These are phyloP conservation scores for Alternaria longipes DNA, from an alignment of 2,329 filamentous ascomycete genomes.

Conservation along the genomic window DNA sequence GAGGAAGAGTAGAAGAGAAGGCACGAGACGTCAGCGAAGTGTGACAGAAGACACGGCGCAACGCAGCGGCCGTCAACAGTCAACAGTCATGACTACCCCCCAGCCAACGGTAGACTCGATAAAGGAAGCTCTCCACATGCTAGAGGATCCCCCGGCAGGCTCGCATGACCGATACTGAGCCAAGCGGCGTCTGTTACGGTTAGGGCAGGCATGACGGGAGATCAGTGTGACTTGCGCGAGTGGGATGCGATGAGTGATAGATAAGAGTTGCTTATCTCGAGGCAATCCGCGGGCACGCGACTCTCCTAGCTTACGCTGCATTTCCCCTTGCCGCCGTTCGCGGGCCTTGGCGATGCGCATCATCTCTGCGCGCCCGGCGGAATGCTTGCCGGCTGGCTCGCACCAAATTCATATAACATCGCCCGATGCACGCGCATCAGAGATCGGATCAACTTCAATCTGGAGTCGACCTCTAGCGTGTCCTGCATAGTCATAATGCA, in stretches of 20 bases:
- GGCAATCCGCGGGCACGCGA: conserved; percentile 12
- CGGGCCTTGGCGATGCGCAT: conserved; percentile 28
- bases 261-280: conserved; percentile 30
- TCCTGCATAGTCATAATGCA: background rate
- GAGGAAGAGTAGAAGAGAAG: conserved; percentile 9
- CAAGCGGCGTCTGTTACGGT: conserved; percentile 27
- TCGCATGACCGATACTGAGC: conserved; percentile 36
- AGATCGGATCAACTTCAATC: background rate
- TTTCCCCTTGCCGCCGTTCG: conserved; percentile 31
- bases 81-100: conserved; percentile 27
- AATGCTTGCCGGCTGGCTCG: conserved; percentile 6
- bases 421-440: conserved; percentile 4
- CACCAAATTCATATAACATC: background rate
- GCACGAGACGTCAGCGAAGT: conserved; percentile 4
- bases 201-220: conserved; percentile 24
- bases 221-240: conserved; percentile 27
- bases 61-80: conserved; percentile 18
- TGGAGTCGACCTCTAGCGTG: background rate
- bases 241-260: conserved; percentile 25
- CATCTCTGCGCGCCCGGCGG: conserved; percentile 5
- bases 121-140: conserved; percentile 24
- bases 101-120: conserved; percentile 13
- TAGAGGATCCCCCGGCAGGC: conserved; percentile 32
- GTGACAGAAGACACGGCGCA: conserved; percentile 9
- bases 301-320: conserved; percentile 2